Evolutionary conservation across 371 early-diverging fungal genomes (phyloP).

Genomic region (Mucor saturninus): DNA sequence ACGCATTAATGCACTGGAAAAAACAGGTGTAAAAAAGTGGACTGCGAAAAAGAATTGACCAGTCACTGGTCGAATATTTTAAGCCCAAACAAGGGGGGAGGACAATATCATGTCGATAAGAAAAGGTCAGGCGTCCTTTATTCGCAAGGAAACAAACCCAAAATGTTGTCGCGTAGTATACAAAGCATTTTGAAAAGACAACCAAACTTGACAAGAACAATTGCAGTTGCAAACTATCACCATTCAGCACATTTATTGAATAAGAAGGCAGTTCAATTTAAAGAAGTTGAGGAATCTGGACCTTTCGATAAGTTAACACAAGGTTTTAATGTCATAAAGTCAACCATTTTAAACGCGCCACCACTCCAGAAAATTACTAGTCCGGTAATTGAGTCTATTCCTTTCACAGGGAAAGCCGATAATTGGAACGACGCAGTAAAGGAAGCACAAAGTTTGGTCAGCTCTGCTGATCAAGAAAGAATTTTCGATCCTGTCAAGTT

Average conservation of each 20-base stretch:
- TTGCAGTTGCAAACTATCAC: slow-evolving; percentile 16
- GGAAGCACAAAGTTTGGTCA: slow-evolving; percentile 56
- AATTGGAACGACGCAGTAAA: slow-evolving; percentile 59
- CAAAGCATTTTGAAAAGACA: not conserved
- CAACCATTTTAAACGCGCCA: slow-evolving; percentile 35
- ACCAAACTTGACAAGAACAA: not conserved
- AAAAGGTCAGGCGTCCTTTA: slow-evolving; percentile 4
- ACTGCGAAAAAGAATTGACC: not conserved
- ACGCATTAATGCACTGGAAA: no score
- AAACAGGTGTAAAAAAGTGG: not conserved
- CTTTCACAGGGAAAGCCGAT: slow-evolving; percentile 45
- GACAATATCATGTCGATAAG: not conserved
- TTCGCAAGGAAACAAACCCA: not conserved
- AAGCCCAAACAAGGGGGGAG: slow-evolving; percentile 19
- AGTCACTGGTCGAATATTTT: not conserved
- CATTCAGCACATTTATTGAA: slow-evolving; percentile 81
- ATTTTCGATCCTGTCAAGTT: slow-evolving; percentile 65
- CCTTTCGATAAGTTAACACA: slow-evolving; percentile 45
- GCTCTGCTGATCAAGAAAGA: slow-evolving; percentile 42
- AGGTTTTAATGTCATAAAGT: slow-evolving; percentile 36
- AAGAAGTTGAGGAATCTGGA: slow-evolving; percentile 20
- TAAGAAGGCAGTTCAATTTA: slow-evolving; percentile 19
- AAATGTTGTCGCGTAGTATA: slow-evolving; percentile 23
- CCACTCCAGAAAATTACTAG: slow-evolving; percentile 34
- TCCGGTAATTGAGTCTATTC: slow-evolving; percentile 33